phyloP scores from a whole-genome alignment of 2,329 filamentous ascomycete genomes.

The Microcera coccophila region DNA sequence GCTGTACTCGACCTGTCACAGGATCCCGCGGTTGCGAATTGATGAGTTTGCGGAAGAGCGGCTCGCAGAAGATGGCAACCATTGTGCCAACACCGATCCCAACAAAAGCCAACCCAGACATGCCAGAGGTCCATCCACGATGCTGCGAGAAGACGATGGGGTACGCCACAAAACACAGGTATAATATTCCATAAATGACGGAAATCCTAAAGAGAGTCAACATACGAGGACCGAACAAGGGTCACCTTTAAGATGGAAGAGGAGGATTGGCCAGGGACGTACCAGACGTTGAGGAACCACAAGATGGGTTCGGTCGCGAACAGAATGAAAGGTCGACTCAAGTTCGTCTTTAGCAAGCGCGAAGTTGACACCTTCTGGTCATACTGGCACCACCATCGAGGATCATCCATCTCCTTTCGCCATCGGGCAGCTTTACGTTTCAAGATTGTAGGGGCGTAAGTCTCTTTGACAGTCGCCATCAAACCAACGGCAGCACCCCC shows the following conservation, averaged over 20 bases:
- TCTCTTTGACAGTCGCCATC: constrained; percentile 64
- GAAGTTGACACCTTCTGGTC: constrained; percentile 65
- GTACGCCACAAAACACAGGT: constrained; percentile 87
- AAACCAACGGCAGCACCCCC: constrained; percentile 58
- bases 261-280: constrained; percentile 17
- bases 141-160: constrained; percentile 73
- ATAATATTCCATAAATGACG: constrained; percentile 80
- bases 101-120: constrained; percentile 73
- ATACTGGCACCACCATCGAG: constrained; percentile 74
- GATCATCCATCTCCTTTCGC: constrained; percentile 66
- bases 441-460: constrained; percentile 69
- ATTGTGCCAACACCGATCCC: constrained; percentile 64
- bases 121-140: constrained; percentile 72
- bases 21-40: constrained; percentile 72
- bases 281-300: constrained; percentile 67
- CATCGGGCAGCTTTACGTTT: constrained; percentile 60
- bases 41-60: constrained; percentile 72
- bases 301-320: constrained; percentile 77
- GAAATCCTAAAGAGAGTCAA: constrained; percentile 56
- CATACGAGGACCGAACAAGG: too few species aligned
- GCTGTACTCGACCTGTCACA: constrained; percentile 65
- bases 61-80: constrained; percentile 60
- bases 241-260: too few species aligned
- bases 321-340: constrained; percentile 74
- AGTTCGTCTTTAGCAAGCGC: constrained; percentile 67